Evolutionary conservation across 306 rosid genomes (phyloP).

Genomic region (Lathyrus aphaca): DNA sequence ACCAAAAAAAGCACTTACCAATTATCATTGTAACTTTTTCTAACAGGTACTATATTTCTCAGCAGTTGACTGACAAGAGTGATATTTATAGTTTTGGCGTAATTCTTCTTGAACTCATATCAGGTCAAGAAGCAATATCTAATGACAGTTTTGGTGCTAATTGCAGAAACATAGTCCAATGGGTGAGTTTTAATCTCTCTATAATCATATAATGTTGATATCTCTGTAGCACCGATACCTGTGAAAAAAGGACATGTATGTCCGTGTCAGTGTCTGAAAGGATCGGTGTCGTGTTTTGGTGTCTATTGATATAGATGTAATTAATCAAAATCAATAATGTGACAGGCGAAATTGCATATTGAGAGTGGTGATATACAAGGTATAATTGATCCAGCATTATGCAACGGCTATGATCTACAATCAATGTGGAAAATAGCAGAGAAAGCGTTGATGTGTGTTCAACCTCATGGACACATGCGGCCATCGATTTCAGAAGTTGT

Average conservation of each 20-base stretch:
- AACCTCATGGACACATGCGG: slow-evolving; percentile 78
- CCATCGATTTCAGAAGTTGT: slow-evolving; percentile 92
- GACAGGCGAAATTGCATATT: slow-evolving; percentile 83
- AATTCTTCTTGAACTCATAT: slow-evolving; percentile 95
- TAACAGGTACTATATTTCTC: slow-evolving; percentile 92
- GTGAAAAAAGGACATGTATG: too few species aligned
- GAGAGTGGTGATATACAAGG: slow-evolving; percentile 99
- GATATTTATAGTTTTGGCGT: slow-evolving; percentile 96
- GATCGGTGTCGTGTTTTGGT: too few species aligned
- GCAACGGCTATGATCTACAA: slow-evolving; percentile 68
- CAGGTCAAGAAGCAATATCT: slow-evolving; percentile 99
- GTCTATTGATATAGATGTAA: neutral
- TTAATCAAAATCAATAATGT: neutral
- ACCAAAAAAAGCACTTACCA: neutral
- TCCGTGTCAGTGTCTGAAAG: too few species aligned
- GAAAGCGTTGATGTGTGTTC: slow-evolving; percentile 95
- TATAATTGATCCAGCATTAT: slow-evolving; percentile 77
- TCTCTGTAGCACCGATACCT: too few species aligned
- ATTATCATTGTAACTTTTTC: slow-evolving; percentile 3
- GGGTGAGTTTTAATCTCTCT: slow-evolving; percentile 66
- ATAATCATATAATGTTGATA: neutral
- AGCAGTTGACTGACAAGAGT: slow-evolving; percentile 96
- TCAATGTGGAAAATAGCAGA: slow-evolving; percentile 99
- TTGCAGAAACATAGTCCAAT: slow-evolving; percentile 93
- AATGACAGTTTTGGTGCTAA: slow-evolving; percentile 86